Evolutionary conservation across 805 yeast species (phyloP), one percentile per base, ranked within the genome.

Genomic region (Kregervanrija pseudodelftensis): DNA sequence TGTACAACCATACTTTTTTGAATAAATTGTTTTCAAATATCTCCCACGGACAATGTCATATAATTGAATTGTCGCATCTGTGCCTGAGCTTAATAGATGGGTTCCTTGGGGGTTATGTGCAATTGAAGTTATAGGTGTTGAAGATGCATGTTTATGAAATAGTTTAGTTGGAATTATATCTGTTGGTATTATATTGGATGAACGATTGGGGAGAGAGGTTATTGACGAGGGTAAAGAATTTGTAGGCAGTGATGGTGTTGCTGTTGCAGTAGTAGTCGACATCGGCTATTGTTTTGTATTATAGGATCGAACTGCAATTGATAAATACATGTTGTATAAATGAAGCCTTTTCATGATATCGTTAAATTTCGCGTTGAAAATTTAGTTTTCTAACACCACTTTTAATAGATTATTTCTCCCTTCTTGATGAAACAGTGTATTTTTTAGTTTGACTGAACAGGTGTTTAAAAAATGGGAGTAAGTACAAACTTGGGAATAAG

Each of bases 1-100:
- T 57, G 87, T 89, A 46, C 89, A 85, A 1, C 99, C 99, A 55
- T 93, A 93, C 59, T 93, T 93, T 65, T 89, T 90, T 30, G 93
- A 82, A 47, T 77, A 82, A 8, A 86, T 74, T 4, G 88, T 77
- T 54, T 82, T 85, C 37, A 73, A 55, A 49, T 80, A 84, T 43
- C 74, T 70, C 5, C 96, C 97, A 48, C 74, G 73, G 32, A 75
- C 66, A 14, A 76, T 68, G 64, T 91, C 95, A 61, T 88, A 91
- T 14, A 93, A 66, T 56, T 88, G 95, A 55, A 93, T 80, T 22
- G 85, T 72, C 58, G 87, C 91, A 64, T 86, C 95, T 7, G 80
- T 78, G 3, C 95, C 88, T 0, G 93, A 70, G 1, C 95, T 74
- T 32, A 93, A 64, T 32, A 86, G 68, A 60, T 70, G 83, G 51